These are phyloP conservation scores for Xylogone sp. DNA, from an alignment of 2,329 filamentous ascomycete genomes.

Conservation along the genomic window DNA sequence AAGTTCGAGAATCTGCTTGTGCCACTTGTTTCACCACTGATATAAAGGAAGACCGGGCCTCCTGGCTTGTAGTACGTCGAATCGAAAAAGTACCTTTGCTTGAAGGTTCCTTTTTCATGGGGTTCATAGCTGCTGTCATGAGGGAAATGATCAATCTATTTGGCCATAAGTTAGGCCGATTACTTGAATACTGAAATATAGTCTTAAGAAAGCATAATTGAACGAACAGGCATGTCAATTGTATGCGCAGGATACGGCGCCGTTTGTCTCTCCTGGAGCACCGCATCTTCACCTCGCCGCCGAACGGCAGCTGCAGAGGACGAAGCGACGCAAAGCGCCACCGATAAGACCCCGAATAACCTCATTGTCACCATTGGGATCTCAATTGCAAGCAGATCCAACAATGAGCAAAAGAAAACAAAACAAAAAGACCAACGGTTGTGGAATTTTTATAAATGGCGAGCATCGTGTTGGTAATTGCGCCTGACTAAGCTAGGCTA, in stretches of 20 bases:
- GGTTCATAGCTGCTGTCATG: conserved; percentile 34
- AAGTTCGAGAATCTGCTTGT: conserved; percentile 33
- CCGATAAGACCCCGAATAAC: not conserved
- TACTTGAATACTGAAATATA: conserved; percentile 1
- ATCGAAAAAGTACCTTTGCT: conserved; percentile 52
- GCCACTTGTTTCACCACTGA: conserved; percentile 41
- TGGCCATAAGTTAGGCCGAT: not conserved
- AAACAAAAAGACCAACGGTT: not conserved
- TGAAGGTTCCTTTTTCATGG: conserved; percentile 45
- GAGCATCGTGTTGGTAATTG: not conserved
- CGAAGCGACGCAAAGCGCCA: not conserved
- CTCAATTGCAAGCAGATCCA: not conserved
- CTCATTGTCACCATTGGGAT: not conserved
- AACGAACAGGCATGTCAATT: conserved; percentile 17
- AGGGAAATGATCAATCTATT: conserved; percentile 43
- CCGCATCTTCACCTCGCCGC: conserved; percentile 1
- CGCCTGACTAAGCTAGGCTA: not conserved
- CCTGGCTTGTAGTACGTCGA: conserved; percentile 49
- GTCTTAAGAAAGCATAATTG: not conserved
- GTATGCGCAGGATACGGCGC: conserved; percentile 13
- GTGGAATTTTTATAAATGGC: not conserved
- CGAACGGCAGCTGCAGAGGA: not conserved
- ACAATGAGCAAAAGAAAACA: not conserved
- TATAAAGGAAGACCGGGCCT: conserved; percentile 45
- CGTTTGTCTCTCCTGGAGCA: conserved; percentile 4